Conservation (phyloP, 1,284 basidiomycete species). For the Ustilago cynodontis region DNA sequence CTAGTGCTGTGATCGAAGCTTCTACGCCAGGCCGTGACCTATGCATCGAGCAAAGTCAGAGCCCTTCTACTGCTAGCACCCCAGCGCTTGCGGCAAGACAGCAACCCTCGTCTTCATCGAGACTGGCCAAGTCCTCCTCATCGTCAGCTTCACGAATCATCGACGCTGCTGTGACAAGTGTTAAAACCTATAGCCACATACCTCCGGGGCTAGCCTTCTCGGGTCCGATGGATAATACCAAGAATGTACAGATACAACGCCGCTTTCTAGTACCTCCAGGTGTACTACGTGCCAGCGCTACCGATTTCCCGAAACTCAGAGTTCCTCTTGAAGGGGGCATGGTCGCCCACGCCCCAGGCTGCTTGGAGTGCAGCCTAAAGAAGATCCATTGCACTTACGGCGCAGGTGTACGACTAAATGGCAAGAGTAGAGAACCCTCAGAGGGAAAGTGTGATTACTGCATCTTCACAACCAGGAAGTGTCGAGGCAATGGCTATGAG, state of each 20-base stretch:
- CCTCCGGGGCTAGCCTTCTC: constrained; percentile 13
- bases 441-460: constrained; percentile 16
- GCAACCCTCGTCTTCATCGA: no score
- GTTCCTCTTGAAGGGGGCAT: background rate
- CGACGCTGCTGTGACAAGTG: background rate
- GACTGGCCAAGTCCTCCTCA: no score
- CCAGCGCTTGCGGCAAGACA: no score
- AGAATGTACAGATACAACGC: constrained; percentile 10
- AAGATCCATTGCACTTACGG: constrained; percentile 16
- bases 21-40: no score
- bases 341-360: constrained; percentile 10
- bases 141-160: background rate
- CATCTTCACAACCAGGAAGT: constrained; percentile 12
- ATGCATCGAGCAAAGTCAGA: no score
- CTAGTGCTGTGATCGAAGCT: no score
- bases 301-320: background rate
- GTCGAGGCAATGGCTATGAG: constrained; percentile 3
- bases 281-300: background rate
- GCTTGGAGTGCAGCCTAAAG: constrained; percentile 13
- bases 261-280: constrained; percentile 17
- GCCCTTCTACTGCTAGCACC: no score
- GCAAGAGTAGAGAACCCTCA: constrained; percentile 1
- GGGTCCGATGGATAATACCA: constrained; percentile 6
- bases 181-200: constrained; percentile 6
- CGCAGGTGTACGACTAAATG: constrained; percentile 4